Base-by-base conservation (phyloP, 129 eudicot genomes). In the Silybum marianum region DNA sequence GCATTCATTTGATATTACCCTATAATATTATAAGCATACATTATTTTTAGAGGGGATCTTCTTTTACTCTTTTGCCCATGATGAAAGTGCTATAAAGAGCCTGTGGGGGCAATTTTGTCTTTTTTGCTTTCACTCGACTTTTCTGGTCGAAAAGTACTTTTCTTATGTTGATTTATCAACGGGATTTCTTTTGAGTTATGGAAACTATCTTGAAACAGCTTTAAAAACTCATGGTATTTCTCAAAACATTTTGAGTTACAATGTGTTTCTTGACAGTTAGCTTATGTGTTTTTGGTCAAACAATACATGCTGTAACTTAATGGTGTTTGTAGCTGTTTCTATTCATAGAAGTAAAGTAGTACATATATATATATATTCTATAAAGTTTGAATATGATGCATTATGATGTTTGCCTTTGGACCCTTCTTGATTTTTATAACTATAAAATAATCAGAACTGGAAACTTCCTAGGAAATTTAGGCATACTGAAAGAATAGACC, bases 381-480 rank as follows among this genome's bases (percentile, higher is more conserved):
- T 22, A 60, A 58, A 51, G 76, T 69, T 51, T 82, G 60, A 68
- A 69, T 82, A 36, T 34, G 8, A 54, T 82, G 7, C 4, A 30
- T 16, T 69, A 25, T 18, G 51, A 65, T 48, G 18, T 32, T 81
- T 71, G 23, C 24, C 25, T 26, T 69, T 67, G 16, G 36, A 40
- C 54, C 48, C 69, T 62, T 81, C 60, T 42, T 69, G 22, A 70
- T 19, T 9, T 80, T 71, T 6, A 21, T 78, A 51, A 1, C n/a
- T 46, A 74, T 30, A 82, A 34, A 66, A 6, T 78, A 8, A 18
- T 46, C 16, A 44, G 7, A 72, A 60, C 21, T 25, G 42, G 82
- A 19, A 58, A 39, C 81, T 83, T 83, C 74, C n/a, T 10, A 60
- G 78, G 69, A 77, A 58, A 60, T 3, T 77, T 51, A 69, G 39